Base-by-base conservation (phyloP, 2,329 filamentous ascomycete species). In the Paramyrothecium sp. region DNA sequence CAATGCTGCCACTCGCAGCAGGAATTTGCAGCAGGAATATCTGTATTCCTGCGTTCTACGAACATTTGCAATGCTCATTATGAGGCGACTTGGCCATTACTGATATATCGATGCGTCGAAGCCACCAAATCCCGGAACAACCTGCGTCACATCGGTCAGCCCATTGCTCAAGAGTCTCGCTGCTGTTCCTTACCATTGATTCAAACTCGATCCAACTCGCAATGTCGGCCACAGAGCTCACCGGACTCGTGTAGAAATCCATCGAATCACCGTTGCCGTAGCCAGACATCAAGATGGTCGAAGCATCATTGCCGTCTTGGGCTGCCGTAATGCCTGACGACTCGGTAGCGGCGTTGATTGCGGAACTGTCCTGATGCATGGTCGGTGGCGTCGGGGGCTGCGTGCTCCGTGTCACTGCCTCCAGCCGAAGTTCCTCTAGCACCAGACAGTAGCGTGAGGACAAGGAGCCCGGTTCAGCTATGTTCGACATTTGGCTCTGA, bases 371-470 rank as follows among this genome's bases (percentile, higher is more conserved):
- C 5, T 44, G 38, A 8, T 16, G 10, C 33, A 38, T 38, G 5
- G 13, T 4, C 4, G 13, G 13, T 16, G n/a, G n/a, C 13, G n/a
- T 44, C n/a, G 38, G 13, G 13, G 13, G 7, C 38, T 16, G 13
- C 38, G 13, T 19, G 38, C 13, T 44, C 13, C 13, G 38, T 19
- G 5, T 16, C 38, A 44, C n/a, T 16, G 38, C 38, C 13, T 67
- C 65, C 1, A 63, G 53, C 1, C 65, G 62, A 2, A 67, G 3
- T 20, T 67, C 65, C 12, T 67, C 63, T 0, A 67, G 21, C 1
- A 67, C 48, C 10, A 67, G 63, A 10, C 65, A 65, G 16, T 67
- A 67, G 0, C 65, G 55, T 19, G 67, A 63, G 2, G 61, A 62
- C 0, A 67, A 26, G 0, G 65, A 67, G 0, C 65, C 65, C 3